Conservation (phyloP, 768 basidiomycete genomes). For the Piloderma croceum region DNA sequence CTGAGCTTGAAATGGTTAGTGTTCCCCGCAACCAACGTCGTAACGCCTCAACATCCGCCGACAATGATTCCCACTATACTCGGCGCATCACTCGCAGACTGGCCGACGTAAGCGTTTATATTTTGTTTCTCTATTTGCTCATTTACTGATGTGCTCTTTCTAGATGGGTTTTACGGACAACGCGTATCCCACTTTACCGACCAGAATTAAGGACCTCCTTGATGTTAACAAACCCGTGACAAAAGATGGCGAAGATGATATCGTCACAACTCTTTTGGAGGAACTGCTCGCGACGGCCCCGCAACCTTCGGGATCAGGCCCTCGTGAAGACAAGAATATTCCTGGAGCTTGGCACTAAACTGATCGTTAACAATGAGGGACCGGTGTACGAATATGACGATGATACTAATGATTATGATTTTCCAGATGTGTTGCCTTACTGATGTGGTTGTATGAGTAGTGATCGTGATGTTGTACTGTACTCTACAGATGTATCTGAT, state of each 20-base stretch:
- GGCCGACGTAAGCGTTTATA: constrained; percentile 48
- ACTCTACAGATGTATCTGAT: too few species aligned
- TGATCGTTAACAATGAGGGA: too few species aligned
- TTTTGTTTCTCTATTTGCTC: background rate
- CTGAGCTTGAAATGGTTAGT: constrained; percentile 58
- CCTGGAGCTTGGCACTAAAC: constrained; percentile 44
- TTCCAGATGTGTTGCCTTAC: too few species aligned
- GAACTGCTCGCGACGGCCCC: constrained; percentile 45
- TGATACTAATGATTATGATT: too few species aligned
- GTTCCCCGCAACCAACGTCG: constrained; percentile 40
- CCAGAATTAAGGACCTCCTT: constrained; percentile 47
- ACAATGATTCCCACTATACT: constrained; percentile 33
- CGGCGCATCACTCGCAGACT: constrained; percentile 53
- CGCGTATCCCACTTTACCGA: constrained; percentile 46
- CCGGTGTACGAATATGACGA: too few species aligned
- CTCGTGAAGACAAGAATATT: constrained; percentile 27
- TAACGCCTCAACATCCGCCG: constrained; percentile 15
- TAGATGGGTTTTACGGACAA: constrained; percentile 74
- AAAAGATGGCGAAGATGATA: constrained; percentile 59
- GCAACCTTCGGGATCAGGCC: constrained; percentile 32
- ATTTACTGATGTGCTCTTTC: constrained; percentile 5
- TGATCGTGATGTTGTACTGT: too few species aligned
- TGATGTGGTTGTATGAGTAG: too few species aligned
- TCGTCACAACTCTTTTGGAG: constrained; percentile 58
- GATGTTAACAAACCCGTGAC: constrained; percentile 33